These are phyloP conservation scores for Russula sp. DNA, from an alignment of 768 basidiomycete genomes.

Conservation along the genomic window DNA sequence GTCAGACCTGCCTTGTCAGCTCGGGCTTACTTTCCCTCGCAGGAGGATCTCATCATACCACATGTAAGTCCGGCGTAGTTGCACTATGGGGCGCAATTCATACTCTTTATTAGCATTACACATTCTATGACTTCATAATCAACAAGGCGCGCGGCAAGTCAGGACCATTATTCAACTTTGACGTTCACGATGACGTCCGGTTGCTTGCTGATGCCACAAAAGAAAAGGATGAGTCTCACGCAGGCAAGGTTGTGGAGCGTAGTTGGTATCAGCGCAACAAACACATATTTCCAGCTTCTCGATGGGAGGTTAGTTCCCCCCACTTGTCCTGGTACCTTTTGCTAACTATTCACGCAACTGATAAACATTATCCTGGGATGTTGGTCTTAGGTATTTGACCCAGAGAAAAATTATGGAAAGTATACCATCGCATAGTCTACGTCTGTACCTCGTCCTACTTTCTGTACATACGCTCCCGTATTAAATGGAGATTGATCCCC, in stretches of 20 bases:
- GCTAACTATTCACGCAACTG: neutral
- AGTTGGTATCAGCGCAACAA: conserved; percentile 95
- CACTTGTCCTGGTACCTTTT: neutral
- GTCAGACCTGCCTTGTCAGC: neutral
- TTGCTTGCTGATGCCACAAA: conserved; percentile 89
- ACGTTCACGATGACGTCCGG: conserved; percentile 98
- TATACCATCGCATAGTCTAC: conserved; percentile 62
- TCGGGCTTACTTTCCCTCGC: conserved; percentile 18
- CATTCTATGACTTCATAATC: conserved; percentile 97
- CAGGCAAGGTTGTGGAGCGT: conserved; percentile 96
- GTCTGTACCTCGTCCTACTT: neutral
- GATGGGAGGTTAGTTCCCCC: conserved; percentile 79
- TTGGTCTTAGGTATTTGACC: conserved; percentile 70
- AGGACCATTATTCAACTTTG: conserved; percentile 96
- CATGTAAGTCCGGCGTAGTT: conserved; percentile 50
- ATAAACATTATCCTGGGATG: neutral
- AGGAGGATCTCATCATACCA: conserved; percentile 98
- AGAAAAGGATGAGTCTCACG: conserved; percentile 98
- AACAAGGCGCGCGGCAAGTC: conserved; percentile 99
- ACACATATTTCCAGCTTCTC: conserved; percentile 93
- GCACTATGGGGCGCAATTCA: neutral
- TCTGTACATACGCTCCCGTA: neutral
- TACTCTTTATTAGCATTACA: conserved; percentile 65
- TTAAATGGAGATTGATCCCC: neutral
- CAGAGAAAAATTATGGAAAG: conserved; percentile 88